Percentiles rank a stretch among this genome's conserved stretches.
Conservation (phyloP, 1,284 basidiomycete genomes). For the Puccinia sorghi region DNA sequence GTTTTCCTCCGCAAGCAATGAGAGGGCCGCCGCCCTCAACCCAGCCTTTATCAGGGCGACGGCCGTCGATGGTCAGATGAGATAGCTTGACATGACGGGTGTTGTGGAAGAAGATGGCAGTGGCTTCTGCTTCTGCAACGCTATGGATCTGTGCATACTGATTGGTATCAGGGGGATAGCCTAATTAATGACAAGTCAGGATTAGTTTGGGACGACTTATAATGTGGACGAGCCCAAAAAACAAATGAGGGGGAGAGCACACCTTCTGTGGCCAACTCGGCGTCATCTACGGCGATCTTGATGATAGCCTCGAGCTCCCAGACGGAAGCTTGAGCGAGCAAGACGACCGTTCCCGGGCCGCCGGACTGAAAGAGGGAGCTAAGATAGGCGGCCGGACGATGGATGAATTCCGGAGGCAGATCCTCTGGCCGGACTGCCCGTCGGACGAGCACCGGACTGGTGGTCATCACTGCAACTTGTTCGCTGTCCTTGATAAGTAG, state of each 20-base stretch:
- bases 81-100: slow-evolving; percentile 48
- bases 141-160: slow-evolving; percentile 37
- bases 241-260: background rate
- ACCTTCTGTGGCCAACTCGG: slow-evolving; percentile 47
- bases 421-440: slow-evolving; percentile 37
- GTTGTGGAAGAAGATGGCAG: slow-evolving; percentile 42
- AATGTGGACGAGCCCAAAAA: background rate
- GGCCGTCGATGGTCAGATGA: slow-evolving; percentile 42
- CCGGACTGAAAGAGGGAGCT: slow-evolving; percentile 33
- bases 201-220: background rate
- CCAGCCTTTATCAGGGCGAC: slow-evolving; percentile 44
- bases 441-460: slow-evolving; percentile 9
- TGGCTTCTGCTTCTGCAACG: slow-evolving; percentile 34
- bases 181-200: background rate
- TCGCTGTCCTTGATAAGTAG: too few species aligned
- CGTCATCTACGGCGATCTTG: slow-evolving; percentile 38
- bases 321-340: slow-evolving; percentile 17
- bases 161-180: slow-evolving; percentile 43
- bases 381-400: slow-evolving; percentile 42
- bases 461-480: background rate
- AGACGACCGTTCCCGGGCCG: slow-evolving; percentile 35
- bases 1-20: slow-evolving; percentile 37
- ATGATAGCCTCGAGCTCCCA: slow-evolving; percentile 44
- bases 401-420: slow-evolving; percentile 31
- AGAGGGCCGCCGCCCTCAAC: slow-evolving; percentile 34